Base-by-base conservation (phyloP, 495 filamentous ascomycete species). In the Neurospora sp. region DNA sequence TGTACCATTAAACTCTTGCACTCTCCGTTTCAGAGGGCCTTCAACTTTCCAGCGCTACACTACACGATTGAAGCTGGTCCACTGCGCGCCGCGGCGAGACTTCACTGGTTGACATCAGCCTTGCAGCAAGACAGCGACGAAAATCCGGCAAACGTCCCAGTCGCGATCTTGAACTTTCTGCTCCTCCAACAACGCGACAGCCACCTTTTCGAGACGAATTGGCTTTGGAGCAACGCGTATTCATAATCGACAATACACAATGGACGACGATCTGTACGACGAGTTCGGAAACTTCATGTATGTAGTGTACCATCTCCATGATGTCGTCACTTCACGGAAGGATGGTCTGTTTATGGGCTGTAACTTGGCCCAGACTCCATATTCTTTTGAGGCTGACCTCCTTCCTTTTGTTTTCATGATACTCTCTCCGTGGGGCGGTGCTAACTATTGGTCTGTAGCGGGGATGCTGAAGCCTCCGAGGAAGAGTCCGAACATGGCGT, bases 401-500 rank as follows among this genome's bases (percentile, higher is more conserved):
- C 54, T 31, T 35, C 27, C 7, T 9, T 18, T 66, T 9, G 12
- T 3, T 60, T 20, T 60, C 5, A 2, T 66, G 27, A 9, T 35
- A 60, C 5, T 35, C 27, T 31, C 54, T 31, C 14, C 14, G 5
- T 66, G 14, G 12, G 31, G 12, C 27, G 5, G 35, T 70, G 54
- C 76, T 77, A 62, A 77, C 73, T 54, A 42, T 39, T 18, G 11
- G 14, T 20, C 2, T 40, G 73, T 44, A 95, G 96, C 76, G 96
- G 97, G 80, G 85, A 87, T 74, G 91, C 88, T 76, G 92, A 90
- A 77, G 93, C 94, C 79, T 96, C 93, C 42, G 95, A 96, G 76
- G 93, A 93, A 78, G 95, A 97, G 78, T 89, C 89, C 74, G 87
- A 93, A 76, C 87, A 89, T 83, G 92, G 90, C 77, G 89, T 91